Percentiles rank a stretch among this genome's conserved stretches.
phyloP scores from a whole-genome alignment of 192 early-diverging fungal genomes.

The Piromyces finnis region DNA sequence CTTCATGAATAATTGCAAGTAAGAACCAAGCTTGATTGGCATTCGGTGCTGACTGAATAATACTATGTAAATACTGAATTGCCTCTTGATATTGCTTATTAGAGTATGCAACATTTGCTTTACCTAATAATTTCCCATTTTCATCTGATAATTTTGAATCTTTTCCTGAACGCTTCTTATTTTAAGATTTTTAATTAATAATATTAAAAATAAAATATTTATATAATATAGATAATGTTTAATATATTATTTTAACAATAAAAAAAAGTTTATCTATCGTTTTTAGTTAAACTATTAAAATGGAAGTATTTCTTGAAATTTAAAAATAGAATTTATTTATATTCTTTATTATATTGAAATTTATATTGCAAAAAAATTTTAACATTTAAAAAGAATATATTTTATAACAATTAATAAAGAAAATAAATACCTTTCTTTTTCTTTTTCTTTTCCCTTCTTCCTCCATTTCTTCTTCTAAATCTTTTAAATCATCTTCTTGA shows the following conservation, averaged over 20 bases:
- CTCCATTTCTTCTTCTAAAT: not conserved
- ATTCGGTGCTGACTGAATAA: constrained; percentile 53
- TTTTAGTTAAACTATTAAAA: no score
- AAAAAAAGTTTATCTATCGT: no score
- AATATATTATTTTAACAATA: no score
- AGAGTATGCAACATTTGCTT: constrained; percentile 60
- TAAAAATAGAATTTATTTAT: no score
- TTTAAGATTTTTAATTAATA: no score
- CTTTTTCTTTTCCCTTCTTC: not conserved
- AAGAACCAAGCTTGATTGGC: constrained; percentile 70
- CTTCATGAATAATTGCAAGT: constrained; percentile 77
- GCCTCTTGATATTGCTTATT: constrained; percentile 46
- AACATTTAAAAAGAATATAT: no score
- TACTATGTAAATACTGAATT: constrained; percentile 53
- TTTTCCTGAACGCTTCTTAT: not conserved
- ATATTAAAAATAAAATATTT: no score
- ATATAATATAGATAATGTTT: no score
- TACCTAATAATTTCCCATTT: constrained; percentile 29
- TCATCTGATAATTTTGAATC: not conserved
- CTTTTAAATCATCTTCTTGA: not conserved
- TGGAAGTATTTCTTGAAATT: no score
- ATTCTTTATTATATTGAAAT: no score
- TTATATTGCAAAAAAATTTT: no score
- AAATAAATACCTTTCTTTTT: not conserved
- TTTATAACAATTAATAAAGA: no score